A percentile compares a stretch with the other conserved stretches of the same genome.
These are phyloP conservation scores for Neckera pumila DNA, from an alignment of 225 moss, liverwort and hornwort species.

Conservation along the genomic window DNA sequence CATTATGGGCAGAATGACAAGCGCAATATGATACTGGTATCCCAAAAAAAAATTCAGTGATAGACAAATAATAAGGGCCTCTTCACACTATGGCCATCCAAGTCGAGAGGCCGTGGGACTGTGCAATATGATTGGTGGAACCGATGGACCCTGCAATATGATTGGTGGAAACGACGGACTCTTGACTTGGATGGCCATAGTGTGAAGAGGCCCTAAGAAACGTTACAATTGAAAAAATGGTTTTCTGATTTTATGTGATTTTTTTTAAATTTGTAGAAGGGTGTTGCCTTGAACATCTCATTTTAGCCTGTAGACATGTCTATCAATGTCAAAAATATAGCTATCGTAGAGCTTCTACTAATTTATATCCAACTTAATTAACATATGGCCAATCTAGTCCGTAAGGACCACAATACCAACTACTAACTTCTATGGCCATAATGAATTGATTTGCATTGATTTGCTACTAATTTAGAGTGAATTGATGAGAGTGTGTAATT, in stretches of 20 bases:
- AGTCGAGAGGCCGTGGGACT: too few relatives aligned
- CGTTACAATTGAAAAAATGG: not conserved
- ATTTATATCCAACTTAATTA: too few relatives aligned
- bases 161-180: too few relatives aligned
- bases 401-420: not conserved
- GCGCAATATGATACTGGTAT: not conserved
- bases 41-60: not conserved
- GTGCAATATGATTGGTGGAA: too few relatives aligned
- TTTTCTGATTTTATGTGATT: not conserved
- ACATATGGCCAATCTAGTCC: not conserved
- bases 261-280: too few relatives aligned
- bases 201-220: too few relatives aligned
- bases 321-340: rapidly evolving
- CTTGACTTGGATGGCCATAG: too few relatives aligned
- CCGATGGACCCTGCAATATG: too few relatives aligned
- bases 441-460: not conserved
- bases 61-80: not conserved
- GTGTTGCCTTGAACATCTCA: rapidly evolving
- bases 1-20: not conserved
- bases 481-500: not conserved
- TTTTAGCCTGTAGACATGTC: rapidly evolving
- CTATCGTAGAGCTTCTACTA: not conserved
- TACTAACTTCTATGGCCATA: not conserved
- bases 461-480: not conserved
- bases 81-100: too few relatives aligned